Percentiles rank a stretch among this genome's conserved stretches.
phyloP scores from a whole-genome alignment of 2,329 filamentous ascomycete species.

The Neurospora sp. region DNA sequence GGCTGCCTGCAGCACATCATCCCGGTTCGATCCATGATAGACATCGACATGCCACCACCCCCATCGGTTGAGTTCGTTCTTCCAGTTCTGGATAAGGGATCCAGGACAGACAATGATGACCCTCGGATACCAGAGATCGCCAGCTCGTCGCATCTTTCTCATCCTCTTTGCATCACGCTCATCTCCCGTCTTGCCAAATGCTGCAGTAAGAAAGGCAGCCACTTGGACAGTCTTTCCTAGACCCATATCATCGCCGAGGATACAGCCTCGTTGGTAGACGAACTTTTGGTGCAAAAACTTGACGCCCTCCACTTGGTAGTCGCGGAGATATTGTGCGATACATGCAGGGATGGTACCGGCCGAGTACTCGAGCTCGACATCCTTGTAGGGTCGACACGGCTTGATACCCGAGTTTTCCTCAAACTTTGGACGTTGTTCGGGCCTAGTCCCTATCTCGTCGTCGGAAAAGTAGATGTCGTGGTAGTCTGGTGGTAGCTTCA shows the following conservation, averaged over 20 bases:
- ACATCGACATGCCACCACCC: constrained; percentile 88
- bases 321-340: constrained; percentile 82
- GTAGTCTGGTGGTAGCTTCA: constrained; percentile 70
- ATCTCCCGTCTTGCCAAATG: constrained; percentile 90
- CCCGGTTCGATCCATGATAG: constrained; percentile 64
- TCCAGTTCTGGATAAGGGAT: constrained; percentile 84
- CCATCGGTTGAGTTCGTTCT: constrained; percentile 76
- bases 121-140: constrained; percentile 66
- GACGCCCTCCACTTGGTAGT: constrained; percentile 82
- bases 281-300: constrained; percentile 81
- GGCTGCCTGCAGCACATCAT: constrained; percentile 62
- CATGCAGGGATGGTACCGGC: constrained; percentile 75
- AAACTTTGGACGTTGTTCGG: constrained; percentile 64
- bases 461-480: constrained; percentile 68
- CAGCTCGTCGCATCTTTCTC: constrained; percentile 65
- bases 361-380: constrained; percentile 66
- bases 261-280: constrained; percentile 80
- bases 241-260: constrained; percentile 96
- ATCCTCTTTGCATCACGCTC: constrained; percentile 77
- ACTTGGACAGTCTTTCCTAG: constrained; percentile 96
- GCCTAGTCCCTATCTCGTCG: constrained; percentile 30
- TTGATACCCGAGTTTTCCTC: constrained; percentile 41
- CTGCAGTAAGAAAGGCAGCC: constrained; percentile 79
- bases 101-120: constrained; percentile 83
- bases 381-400: constrained; percentile 60